Base-by-base conservation (phyloP, 176 grass and related monocot species). In the Raddia guianensis region DNA sequence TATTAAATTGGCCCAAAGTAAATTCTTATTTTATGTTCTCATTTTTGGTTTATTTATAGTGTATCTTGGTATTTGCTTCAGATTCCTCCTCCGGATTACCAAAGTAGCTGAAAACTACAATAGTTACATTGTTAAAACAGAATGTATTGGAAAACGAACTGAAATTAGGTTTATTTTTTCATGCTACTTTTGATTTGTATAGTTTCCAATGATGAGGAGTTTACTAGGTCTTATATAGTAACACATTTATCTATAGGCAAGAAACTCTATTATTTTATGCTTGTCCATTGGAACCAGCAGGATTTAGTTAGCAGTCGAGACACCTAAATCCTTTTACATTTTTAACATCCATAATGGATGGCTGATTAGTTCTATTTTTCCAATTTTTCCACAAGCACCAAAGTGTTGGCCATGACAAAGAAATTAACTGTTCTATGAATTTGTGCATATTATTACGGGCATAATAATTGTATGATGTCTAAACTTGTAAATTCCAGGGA, bases 11-110 rank as follows among this genome's bases (percentile, higher is more conserved):
- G 12, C 44, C 11, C 34, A 43, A 81, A 62, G 12, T 5, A 11
- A 82, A 6, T 82, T 68, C 62, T 51, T 72, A 9, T 58, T 56
- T 80, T 80, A 75, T 6, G 54, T 61, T 51, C 63, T 32, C 51
- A 64, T 81, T 45, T 42, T 61, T 0, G 3, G 10, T 66, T 84
- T 74, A 19, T 42, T 35, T 50, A 63, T 52, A 53, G 10, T 46
- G 37, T 72, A 42, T 19, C n/a, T 44, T 40, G 8, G 21, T 16
- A 49, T 79, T 72, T 32, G 16, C 10, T 43, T 5, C 11, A 57
- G 3, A 40, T 62, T 58, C 48, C 51, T 43, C 49, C 15, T 16
- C 43, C 5, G 9, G 40, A 48, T 44, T 37, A 45, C 20, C 9
- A 55, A 66, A 66, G 58, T 55, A 5, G 7, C 27, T 21, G 35